Evolutionary conservation across 257 asterid species (phyloP), one percentile per base, ranked within the genome.

Genomic region (Ligustrum vulgare): DNA sequence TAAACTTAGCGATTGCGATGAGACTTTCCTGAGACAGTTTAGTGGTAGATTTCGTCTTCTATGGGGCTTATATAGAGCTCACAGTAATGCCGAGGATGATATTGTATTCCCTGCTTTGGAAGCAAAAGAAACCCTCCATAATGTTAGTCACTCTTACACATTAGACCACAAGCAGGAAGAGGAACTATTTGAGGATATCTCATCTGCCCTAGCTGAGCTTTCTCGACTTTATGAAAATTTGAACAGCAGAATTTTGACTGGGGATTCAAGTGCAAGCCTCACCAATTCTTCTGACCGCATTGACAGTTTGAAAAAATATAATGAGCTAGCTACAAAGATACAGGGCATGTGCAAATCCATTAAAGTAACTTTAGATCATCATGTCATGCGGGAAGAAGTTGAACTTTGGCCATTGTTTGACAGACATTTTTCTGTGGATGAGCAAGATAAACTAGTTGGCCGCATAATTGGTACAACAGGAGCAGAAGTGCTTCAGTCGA

Each of bases 71-170:
- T 94, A 94, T 82, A 89, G 91, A 84, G 98, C 98, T 60, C 98
- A 94, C 81, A 94, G 98, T 77, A 94, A 94, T 81, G 98, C 98
- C n/a, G 98, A 94, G 85, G 98, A 94, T 85, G 98, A 92, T 45
- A 92, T 94, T 72, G 98, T 94, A 43, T 94, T 94, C 86, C 98
- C 98, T 69, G 98, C 98, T 64, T 86, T 94, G 73, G 98, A 94
- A 83, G 87, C 98, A 5, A 94, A 85, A 81, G 98, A 94, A 80
- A 89, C 97, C 54, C 94, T 94, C 36, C 97, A 91, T 80, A 94
- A 94, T 74, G 98, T 94, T 51, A 94, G 98, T 79, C 98, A 94
- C 86, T 92, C 98, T 67, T 94, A 92, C 86, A 94, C 97, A 3
- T 81, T 94, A 83, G 98, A 94, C 84, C 98, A 94, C 88, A 90